Conservation (phyloP, 139 green algal genomes). For the Yamagishiella unicocca region DNA sequence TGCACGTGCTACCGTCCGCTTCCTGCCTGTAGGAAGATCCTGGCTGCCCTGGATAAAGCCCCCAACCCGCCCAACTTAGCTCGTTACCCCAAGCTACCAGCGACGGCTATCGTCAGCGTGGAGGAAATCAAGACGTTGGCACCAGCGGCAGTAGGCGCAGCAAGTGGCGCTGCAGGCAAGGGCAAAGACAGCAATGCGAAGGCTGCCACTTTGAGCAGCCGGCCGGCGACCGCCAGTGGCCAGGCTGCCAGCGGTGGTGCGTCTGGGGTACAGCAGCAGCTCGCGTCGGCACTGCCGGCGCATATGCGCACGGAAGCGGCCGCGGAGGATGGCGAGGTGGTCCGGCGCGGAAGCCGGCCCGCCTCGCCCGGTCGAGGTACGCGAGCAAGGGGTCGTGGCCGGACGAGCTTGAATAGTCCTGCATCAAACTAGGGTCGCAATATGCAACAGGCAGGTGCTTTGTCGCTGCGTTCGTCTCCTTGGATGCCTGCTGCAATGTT, state of each 20-base stretch:
- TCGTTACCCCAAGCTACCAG: slow-evolving; percentile 38
- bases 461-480: no score
- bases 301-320: slow-evolving; percentile 17
- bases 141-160: neutral
- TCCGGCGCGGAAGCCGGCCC: slow-evolving; percentile 18
- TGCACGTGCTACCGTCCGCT: no score
- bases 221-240: neutral
- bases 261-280: neutral
- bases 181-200: neutral
- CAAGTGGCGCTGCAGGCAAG: neutral
- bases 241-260: neutral
- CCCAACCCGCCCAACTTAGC: slow-evolving; percentile 45
- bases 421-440: no score
- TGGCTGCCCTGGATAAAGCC: slow-evolving; percentile 5
- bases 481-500: no score
- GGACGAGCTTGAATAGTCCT: no score
- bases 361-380: neutral
- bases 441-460: no score
- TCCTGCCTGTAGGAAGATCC: slow-evolving; percentile 21
- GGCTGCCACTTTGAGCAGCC: neutral
- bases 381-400: no score
- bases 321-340: slow-evolving; percentile 25
- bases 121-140: slow-evolving; percentile 38
- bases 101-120: neutral
- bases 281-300: neutral